Percentiles rank a stretch among this genome's conserved stretches.
phyloP scores from a whole-genome alignment of 2,329 filamentous ascomycete genomes.

The Aureobasidium sp. region DNA sequence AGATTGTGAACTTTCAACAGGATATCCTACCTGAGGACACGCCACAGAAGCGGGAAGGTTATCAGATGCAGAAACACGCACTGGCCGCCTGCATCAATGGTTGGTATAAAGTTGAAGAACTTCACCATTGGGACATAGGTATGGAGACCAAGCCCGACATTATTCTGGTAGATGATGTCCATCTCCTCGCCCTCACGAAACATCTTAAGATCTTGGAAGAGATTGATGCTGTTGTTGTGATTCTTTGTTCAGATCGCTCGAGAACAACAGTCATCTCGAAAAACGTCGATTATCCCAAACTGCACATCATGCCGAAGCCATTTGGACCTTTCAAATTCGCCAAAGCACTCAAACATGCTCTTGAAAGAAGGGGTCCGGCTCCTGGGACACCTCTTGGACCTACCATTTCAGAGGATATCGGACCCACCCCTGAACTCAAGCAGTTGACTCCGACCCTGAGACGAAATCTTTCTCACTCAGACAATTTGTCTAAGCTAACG shows the following conservation, averaged over 20 bases:
- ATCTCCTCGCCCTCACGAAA: slow-evolving; percentile 26
- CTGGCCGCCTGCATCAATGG: slow-evolving; percentile 27
- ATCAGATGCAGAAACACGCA: slow-evolving; percentile 26
- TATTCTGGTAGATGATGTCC: slow-evolving; percentile 30
- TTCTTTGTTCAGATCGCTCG: slow-evolving; percentile 38
- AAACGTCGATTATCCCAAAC: not conserved
- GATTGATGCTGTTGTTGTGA: slow-evolving; percentile 31
- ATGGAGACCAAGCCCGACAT: slow-evolving; percentile 26
- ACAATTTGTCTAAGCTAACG: not conserved
- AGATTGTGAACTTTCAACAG: slow-evolving; percentile 28
- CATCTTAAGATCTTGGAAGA: slow-evolving; percentile 24
- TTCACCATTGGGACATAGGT: slow-evolving; percentile 29
- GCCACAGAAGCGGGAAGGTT: slow-evolving; percentile 27
- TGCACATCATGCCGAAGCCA: slow-evolving; percentile 26
- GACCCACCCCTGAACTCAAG: not conserved
- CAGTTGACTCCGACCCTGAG: not conserved
- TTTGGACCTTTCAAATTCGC: slow-evolving; percentile 41
- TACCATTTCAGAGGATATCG: not conserved
- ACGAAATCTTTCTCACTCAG: not conserved
- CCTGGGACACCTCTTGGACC: not conserved
- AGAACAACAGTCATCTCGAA: slow-evolving; percentile 9
- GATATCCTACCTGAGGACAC: slow-evolving; percentile 27
- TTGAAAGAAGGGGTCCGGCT: not conserved
- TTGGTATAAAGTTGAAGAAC: slow-evolving; percentile 29
- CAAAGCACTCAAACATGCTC: slow-evolving; percentile 21